Percentiles rank a stretch among this genome's conserved stretches.
These are phyloP conservation scores for Candida xiaguanensis DNA, from an alignment of 805 yeast species.

Conservation along the genomic window DNA sequence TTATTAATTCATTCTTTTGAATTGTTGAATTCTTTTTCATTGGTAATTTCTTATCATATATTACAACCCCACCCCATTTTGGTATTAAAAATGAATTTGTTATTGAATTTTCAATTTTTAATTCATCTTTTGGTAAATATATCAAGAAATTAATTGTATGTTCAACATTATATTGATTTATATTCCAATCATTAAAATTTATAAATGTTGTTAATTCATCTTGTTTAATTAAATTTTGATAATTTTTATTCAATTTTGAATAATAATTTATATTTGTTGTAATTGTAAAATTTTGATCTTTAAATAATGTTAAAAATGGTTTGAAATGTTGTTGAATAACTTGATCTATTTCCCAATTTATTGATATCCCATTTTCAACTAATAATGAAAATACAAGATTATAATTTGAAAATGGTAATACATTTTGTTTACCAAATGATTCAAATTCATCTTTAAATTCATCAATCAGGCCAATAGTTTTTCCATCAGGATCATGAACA, in stretches of 20 bases:
- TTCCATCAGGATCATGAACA: not conserved
- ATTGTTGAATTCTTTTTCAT: constrained; percentile 27
- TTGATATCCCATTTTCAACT: constrained; percentile 62
- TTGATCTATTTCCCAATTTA: constrained; percentile 69
- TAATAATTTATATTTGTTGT: constrained; percentile 78
- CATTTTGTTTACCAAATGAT: not conserved
- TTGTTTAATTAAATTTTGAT: constrained; percentile 34
- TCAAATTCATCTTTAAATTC: not conserved
- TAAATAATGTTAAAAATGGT: constrained; percentile 50
- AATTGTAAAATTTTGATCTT: constrained; percentile 66
- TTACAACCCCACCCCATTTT: constrained; percentile 82
- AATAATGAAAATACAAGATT: constrained; percentile 76
- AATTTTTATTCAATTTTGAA: constrained; percentile 36
- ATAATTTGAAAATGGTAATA: constrained; percentile 43
- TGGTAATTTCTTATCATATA: constrained; percentile 34
- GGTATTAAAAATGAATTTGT: constrained; percentile 72
- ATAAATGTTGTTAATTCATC: constrained; percentile 69
- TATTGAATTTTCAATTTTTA: constrained; percentile 42
- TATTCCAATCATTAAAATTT: constrained; percentile 83
- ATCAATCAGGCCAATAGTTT: not conserved
- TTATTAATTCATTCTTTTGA: constrained; percentile 44
- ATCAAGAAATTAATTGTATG: constrained; percentile 71
- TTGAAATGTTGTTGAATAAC: constrained; percentile 46
- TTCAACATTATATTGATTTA: constrained; percentile 52
- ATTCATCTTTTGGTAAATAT: constrained; percentile 53